phyloP scores from a whole-genome alignment of 2,329 filamentous ascomycete genomes.

The Pseudogymnoascus sp. region DNA sequence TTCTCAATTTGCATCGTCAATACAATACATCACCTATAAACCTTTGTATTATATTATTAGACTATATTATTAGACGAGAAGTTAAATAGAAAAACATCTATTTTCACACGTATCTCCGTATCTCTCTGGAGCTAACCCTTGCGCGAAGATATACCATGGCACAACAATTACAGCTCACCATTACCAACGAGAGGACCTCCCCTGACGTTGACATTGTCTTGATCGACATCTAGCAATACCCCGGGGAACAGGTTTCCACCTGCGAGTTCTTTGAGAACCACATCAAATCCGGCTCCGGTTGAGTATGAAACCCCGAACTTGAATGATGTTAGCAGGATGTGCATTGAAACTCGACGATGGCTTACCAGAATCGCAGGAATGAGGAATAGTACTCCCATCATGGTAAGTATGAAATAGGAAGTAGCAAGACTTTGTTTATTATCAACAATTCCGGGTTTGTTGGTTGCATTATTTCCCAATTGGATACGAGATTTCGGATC shows the following conservation, averaged over 20 bases:
- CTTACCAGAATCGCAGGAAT: slow-evolving; percentile 73
- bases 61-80: not conserved
- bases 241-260: not conserved
- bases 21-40: not conserved
- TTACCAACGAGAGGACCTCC: not conserved
- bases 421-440: slow-evolving; percentile 50
- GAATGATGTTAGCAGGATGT: not conserved
- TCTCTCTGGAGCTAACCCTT: not conserved
- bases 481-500: slow-evolving; percentile 53
- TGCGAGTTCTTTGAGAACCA: not conserved
- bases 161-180: not conserved
- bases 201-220: not conserved
- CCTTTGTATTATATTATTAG: not conserved
- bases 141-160: not conserved
- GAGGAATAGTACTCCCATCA: slow-evolving; percentile 60
- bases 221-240: not conserved
- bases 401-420: slow-evolving; percentile 57
- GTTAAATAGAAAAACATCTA: not conserved
- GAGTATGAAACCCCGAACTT: not conserved
- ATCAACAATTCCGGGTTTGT: slow-evolving; percentile 37
- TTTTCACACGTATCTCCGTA: not conserved
- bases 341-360: not conserved
- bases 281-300: not conserved
- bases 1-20: not conserved
- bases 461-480: slow-evolving; percentile 31